Evolutionary conservation across 179 eudicot genomes (phyloP).

Genomic region (Silene vulgaris): DNA sequence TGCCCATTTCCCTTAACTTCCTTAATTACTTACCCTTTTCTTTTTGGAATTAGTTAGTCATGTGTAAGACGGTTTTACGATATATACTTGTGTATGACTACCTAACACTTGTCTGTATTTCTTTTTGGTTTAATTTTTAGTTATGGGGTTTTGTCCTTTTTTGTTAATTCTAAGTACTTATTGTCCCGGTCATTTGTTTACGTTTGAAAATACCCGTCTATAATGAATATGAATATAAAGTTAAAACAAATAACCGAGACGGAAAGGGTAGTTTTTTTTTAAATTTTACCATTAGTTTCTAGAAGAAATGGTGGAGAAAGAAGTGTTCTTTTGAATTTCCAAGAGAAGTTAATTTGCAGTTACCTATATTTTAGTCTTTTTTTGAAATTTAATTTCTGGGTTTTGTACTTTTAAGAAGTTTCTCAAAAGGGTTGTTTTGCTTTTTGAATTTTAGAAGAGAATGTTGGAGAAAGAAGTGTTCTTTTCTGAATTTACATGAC

Average conservation of each 20-base stretch:
- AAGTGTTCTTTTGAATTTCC: conserved; percentile 9
- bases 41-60: not conserved
- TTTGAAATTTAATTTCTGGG: not conserved
- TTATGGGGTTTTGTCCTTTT: not conserved
- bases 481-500: conserved; percentile 2
- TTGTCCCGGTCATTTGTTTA: no score
- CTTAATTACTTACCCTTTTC: not conserved
- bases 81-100: no score
- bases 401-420: not conserved
- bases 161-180: not conserved
- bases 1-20: not conserved
- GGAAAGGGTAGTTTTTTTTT: not conserved
- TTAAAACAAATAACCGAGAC: no score
- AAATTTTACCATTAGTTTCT: not conserved
- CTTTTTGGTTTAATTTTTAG: no score
- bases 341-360: not conserved
- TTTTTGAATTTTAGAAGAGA: not conserved
- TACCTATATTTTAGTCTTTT: not conserved
- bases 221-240: no score
- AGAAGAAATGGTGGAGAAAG: conserved; percentile 4
- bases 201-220: no score
- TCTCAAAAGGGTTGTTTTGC: not conserved
- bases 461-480: not conserved
- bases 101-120: no score
- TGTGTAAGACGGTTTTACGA: no score